Base-by-base conservation (phyloP, 2,329 filamentous ascomycete species). In the Fusarium irregulare region DNA sequence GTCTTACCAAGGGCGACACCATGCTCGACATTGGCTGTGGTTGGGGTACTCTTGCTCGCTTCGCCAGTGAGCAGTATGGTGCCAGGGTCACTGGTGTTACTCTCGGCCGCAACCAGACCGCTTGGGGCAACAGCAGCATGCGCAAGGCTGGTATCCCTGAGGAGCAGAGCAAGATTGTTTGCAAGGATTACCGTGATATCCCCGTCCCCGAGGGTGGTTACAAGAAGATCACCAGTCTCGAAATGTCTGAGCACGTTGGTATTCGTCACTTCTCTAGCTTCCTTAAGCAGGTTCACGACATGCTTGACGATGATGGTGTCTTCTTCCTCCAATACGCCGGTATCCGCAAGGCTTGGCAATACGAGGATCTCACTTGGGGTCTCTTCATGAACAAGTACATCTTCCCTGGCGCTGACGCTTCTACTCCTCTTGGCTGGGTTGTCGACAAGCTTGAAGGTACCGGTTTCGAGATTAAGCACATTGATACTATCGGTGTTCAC, bases 311-410 rank as follows among this genome's bases (percentile, higher is more conserved):
- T 73, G 94, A 98, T 73, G 96, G 96, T 80, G 89, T 93, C 72
- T 97, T 98, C 86, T 98, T 96, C 88, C 87, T 98, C 66, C 96
- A 98, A 82, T 94, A 97, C 76, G 94, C 95, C 75, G 96, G 96
- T 83, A 88, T 99, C 67, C 92, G 96, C 75, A 97, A 97, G 85
- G 86, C 88, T 70, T 98, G 96, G 96, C 96, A 98, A 82, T 98
- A 97, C 78, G 94, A 98, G 86, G 95, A 98, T 83, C 88, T 98
- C 54, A 92, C 95, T 81, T 98, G 96, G 96, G 96, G 96, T 80
- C 88, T 98, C 48, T 98, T 98, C 88, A 97, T 98, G 94, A 98
- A 98, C 91, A 98, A 97, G 86, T 97, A 98, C 83, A 87, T 98
- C 80, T 98, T 98, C 88, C 96, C 94, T 34, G 96, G 96, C 79